A percentile compares a stretch with the other conserved stretches of the same genome.
phyloP scores from a whole-genome alignment of 2,329 filamentous ascomycete species.

The Fusarium tupiense region DNA sequence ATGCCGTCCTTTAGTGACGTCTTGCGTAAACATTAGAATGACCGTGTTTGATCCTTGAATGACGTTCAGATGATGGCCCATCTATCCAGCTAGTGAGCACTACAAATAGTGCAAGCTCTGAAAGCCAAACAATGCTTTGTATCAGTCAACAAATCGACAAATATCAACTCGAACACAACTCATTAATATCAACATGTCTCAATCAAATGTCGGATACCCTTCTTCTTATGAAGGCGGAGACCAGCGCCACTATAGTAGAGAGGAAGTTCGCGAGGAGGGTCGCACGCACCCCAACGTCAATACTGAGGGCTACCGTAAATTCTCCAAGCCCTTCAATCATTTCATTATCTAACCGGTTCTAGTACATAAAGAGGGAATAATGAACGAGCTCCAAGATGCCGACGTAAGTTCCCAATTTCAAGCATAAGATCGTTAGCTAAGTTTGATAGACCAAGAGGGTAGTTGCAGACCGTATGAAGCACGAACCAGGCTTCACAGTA shows the following conservation, averaged over 20 bases:
- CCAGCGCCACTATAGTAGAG: constrained; percentile 18
- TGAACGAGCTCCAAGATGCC: constrained; percentile 18
- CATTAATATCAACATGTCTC: not conserved
- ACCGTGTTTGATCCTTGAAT: not conserved
- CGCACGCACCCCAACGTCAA: constrained; percentile 14
- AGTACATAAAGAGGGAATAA: constrained; percentile 24
- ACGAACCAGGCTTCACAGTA: constrained; percentile 26
- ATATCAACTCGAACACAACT: not conserved
- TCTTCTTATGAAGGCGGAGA: constrained; percentile 24
- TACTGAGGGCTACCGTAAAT: constrained; percentile 18
- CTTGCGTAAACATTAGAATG: not conserved
- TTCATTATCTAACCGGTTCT: not conserved
- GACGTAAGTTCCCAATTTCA: not conserved
- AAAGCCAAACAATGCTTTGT: not conserved
- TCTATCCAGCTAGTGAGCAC: not conserved
- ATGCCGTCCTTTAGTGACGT: constrained; percentile 9
- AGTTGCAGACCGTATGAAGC: constrained; percentile 19
- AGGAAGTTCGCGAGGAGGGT: constrained; percentile 3
- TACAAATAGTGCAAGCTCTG: not conserved
- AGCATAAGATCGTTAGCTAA: not conserved
- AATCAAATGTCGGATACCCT: constrained; percentile 22
- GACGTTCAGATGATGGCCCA: constrained; percentile 21
- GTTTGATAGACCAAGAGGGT: not conserved
- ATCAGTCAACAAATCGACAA: no score
- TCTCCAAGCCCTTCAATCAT: accelerated